Evolutionary conservation across 352 stramenopile species (phyloP).

Genomic region (Globisporangium nunn): DNA sequence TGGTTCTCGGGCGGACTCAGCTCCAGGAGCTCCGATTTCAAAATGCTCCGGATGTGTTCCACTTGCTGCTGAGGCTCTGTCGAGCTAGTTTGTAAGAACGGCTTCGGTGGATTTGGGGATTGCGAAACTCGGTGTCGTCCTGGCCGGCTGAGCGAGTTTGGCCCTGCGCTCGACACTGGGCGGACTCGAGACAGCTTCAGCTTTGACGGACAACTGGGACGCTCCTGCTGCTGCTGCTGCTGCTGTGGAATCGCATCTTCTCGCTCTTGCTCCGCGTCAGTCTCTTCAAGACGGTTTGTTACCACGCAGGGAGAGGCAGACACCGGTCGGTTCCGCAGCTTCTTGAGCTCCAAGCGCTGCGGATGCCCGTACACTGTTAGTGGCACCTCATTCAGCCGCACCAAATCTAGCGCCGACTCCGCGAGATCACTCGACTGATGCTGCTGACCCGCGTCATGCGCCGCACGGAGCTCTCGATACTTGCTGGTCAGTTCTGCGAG

Average conservation of each 20-base stretch:
- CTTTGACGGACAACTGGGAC: background rate
- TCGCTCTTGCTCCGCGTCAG: slow-evolving; percentile 4
- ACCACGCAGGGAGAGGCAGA: slow-evolving; percentile 18
- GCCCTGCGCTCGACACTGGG: slow-evolving; percentile 8
- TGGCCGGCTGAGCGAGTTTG: slow-evolving; percentile 1
- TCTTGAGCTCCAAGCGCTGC: slow-evolving; percentile 36
- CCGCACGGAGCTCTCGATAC: slow-evolving; percentile 27
- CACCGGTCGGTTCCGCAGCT: slow-evolving; percentile 16
- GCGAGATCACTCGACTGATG: slow-evolving; percentile 3
- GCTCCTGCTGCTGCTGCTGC: background rate
- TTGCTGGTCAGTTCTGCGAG: slow-evolving; percentile 40
- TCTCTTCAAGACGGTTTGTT: background rate
- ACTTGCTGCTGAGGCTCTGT: slow-evolving; percentile 16
- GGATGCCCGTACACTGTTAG: slow-evolving; percentile 48
- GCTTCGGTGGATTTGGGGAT: background rate
- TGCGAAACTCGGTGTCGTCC: background rate
- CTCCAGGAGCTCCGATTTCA: slow-evolving; percentile 45
- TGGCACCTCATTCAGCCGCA: slow-evolving; percentile 12
- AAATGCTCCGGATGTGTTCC: slow-evolving; percentile 48
- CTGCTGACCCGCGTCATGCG: slow-evolving; percentile 10
- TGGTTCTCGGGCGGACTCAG: slow-evolving; percentile 33
- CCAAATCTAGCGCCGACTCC: background rate
- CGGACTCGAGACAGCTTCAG: background rate
- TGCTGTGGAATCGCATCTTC: background rate
- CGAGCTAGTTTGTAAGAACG: background rate